Evolutionary conservation across 2,329 filamentous ascomycete species (phyloP), one percentile per base, ranked within the genome.

Genomic region (Calonectria hawksworthii): DNA sequence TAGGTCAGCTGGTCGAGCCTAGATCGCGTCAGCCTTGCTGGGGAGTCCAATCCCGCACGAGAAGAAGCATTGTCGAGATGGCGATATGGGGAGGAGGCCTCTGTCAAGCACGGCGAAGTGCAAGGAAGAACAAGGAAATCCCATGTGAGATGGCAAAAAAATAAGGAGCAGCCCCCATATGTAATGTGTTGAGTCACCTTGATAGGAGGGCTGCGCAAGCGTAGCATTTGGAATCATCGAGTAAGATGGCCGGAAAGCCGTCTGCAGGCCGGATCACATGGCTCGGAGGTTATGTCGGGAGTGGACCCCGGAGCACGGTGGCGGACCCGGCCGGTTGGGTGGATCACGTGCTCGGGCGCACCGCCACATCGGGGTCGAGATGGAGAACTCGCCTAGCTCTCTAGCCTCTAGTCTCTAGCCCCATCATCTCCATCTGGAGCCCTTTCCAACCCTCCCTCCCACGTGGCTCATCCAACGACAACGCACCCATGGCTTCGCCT

Each of bases 261-360:
- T 73, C 70, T 79, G 78, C 75, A 79, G 59, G 71, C 38, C 68
- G 59, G 72, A 80, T 80, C 78, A 78, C 77, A 77, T 77, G 78
- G 72, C 50, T 69, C 75, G 72, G 71, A 65, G 68, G 56, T 54
- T 75, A 77, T 77, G 77, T 76, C 77, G 73, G 75, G 78, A 79
- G 78, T 75, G 78, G 79, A 70, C 50, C 77, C 72, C 77, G 72
- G 51, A 56, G 47, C 18, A 26, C 61, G 73, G 70, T 77, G 78
- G 68, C 74, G 76, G 78, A 79, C 79, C 79, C 79, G 78, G 75
- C 78, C 75, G 77, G 78, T 70, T 76, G 79, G 74, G 38, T 36
- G 41, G 44, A 28, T 72, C 72, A 68, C 34, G 70, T 41, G 28
- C 54, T 38, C n/a, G 28, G 44, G 26, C 38, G 73, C 73, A 74